Percentiles rank a stretch among this genome's conserved stretches.
These are phyloP conservation scores for Trebouxiophyceae sp. DNA, from an alignment of 163 green algal genomes.

Conservation along the genomic window DNA sequence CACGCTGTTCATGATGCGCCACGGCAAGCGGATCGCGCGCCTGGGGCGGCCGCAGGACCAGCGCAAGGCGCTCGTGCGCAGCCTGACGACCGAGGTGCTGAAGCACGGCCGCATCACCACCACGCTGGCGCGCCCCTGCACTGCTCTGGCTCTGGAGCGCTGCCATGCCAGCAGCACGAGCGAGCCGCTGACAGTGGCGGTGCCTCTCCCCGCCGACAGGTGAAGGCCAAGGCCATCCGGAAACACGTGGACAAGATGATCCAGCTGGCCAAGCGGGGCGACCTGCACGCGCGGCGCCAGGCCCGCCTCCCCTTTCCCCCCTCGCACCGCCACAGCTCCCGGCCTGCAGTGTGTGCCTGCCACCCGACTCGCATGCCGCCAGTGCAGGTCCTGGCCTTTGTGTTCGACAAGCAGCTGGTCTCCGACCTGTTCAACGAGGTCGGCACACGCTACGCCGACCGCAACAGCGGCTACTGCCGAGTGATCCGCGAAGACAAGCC, in stretches of 20 bases:
- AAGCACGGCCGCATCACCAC: slow-evolving; percentile 90
- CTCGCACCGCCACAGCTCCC: not conserved
- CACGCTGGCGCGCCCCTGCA: slow-evolving; percentile 69
- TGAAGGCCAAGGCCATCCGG: slow-evolving; percentile 88
- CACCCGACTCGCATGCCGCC: too few relatives aligned
- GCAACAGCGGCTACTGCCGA: slow-evolving; percentile 87
- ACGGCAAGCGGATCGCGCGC: slow-evolving; percentile 72
- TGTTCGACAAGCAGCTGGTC: slow-evolving; percentile 95
- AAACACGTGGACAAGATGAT: slow-evolving; percentile 99
- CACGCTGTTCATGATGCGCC: slow-evolving; percentile 78
- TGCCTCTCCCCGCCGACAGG: slow-evolving; percentile 28
- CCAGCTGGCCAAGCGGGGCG: slow-evolving; percentile 86
- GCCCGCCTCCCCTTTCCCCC: slow-evolving; percentile 19
- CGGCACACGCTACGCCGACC: slow-evolving; percentile 57
- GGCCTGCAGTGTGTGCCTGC: not conserved
- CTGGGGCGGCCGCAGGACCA: slow-evolving; percentile 91
- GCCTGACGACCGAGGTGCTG: slow-evolving; percentile 89
- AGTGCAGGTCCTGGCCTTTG: slow-evolving; percentile 71
- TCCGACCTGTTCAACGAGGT: slow-evolving; percentile 70
- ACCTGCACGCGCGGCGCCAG: slow-evolving; percentile 83
- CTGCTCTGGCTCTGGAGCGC: too few relatives aligned
- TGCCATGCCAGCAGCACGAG: too few relatives aligned
- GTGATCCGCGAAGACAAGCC: slow-evolving; percentile 52
- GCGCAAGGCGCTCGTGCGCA: slow-evolving; percentile 91
- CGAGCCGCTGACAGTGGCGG: too few relatives aligned